Base-by-base conservation (phyloP, 2,329 filamentous ascomycete species). In the Epichloe festucae region DNA sequence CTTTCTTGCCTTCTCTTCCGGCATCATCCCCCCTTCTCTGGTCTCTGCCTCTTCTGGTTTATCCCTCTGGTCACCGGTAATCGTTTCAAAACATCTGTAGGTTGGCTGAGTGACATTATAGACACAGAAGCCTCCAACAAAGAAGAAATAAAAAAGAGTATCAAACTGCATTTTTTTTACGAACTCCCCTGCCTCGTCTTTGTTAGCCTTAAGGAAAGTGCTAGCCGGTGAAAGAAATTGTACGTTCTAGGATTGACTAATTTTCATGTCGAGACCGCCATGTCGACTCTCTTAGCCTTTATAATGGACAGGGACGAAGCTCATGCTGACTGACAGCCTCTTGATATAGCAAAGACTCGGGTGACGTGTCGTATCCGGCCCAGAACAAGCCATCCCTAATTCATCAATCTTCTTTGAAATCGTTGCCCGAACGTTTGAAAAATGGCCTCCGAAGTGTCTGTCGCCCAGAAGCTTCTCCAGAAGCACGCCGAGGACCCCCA, bases 391-490 rank as follows among this genome's bases (percentile, higher is more conserved):
- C 43, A 41, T 31, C 10, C 5, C 3, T 49, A 27, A 4, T n/a
- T 17, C 17, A 17, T 17, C 1, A 17, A 17, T 17, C 17, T 17
- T 17, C 17, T 17, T 17, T 17, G 0, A 17, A 17, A 17, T 17
- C 17, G 1, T 17, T 17, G 17, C 17, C 1, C 17, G 17, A 17
- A 17, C 17, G 17, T 2, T 17, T 17, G 17, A 17, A 17, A 52
- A 61, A 76, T 76, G 74, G 66, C 73, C 57, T 67, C 72, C 49
- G 72, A 76, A 65, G 68, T 73, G 53, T 78, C 77, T 54, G 74
- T 74, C 53, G 77, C 77, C 43, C 78, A 84, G 68, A 77, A 76
- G 70, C 77, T 87, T 56, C 74, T 81, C 62, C 74, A 82, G 63
- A 77, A 81, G 67, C 84, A 87, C 59, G 68, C 66, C 55, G 69